phyloP scores from a whole-genome alignment of 1,284 basidiomycete genomes.

The Tilletia indica region DNA sequence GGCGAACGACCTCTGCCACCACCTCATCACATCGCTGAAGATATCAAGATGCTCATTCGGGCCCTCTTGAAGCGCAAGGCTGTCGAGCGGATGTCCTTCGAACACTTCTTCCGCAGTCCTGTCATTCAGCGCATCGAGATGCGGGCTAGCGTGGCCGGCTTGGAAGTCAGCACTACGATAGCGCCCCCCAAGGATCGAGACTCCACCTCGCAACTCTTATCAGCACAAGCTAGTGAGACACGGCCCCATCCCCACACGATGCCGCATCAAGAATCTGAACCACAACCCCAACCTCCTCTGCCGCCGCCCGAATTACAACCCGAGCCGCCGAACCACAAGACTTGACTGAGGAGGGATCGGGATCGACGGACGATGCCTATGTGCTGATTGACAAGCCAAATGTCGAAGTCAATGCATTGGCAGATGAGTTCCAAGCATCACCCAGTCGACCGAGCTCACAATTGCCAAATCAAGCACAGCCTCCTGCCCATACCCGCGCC shows the following conservation, averaged over 20 bases:
- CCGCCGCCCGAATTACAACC: background rate
- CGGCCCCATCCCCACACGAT: background rate
- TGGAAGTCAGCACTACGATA: constrained; percentile 12
- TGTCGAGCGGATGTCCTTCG: constrained; percentile 79
- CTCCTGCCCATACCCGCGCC: background rate
- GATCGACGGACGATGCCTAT: constrained; percentile 59
- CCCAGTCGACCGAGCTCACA: constrained; percentile 27
- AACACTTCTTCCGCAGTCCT: constrained; percentile 74
- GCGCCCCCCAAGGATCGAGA: background rate
- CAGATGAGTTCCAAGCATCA: constrained; percentile 57
- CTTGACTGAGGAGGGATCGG: constrained; percentile 31
- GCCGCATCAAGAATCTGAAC: background rate
- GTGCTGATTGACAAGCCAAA: constrained; percentile 64
- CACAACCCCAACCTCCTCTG: background rate
- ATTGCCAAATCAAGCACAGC: constrained; percentile 19
- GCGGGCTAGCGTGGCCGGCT: background rate
- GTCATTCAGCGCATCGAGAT: constrained; percentile 17
- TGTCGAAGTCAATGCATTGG: constrained; percentile 63
- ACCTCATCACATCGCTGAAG: constrained; percentile 65
- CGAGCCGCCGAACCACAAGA: background rate
- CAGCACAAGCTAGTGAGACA: background rate
- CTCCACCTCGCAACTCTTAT: background rate
- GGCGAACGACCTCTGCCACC: constrained; percentile 44
- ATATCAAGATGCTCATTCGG: constrained; percentile 86
- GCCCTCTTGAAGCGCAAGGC: constrained; percentile 79